Conservation (phyloP, 1,284 basidiomycete species). For the Athelia sp. region DNA sequence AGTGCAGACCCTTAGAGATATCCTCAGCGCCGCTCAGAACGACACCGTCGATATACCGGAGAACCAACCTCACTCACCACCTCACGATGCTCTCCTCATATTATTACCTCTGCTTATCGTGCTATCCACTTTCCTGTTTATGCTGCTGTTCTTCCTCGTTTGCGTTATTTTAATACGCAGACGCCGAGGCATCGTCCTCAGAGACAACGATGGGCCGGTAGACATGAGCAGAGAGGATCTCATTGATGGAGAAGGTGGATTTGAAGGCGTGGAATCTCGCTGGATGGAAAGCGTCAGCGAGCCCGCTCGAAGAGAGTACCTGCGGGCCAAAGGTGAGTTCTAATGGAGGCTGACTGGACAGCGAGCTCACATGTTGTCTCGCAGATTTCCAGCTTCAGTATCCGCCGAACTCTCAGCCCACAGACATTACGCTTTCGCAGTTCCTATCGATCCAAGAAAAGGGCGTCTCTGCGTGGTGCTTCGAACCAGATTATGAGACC, state of each 20-base stretch:
- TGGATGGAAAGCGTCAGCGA: slow-evolving; percentile 89
- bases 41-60: slow-evolving; percentile 17
- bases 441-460: slow-evolving; percentile 98
- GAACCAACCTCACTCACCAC: slow-evolving; percentile 23
- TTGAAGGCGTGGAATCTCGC: slow-evolving; percentile 85
- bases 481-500: slow-evolving; percentile 95
- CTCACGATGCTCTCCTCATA: slow-evolving; percentile 67
- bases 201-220: slow-evolving; percentile 87
- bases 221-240: slow-evolving; percentile 91
- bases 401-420: slow-evolving; percentile 87
- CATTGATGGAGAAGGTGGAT: slow-evolving; percentile 86
- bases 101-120: slow-evolving; percentile 90
- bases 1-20: slow-evolving; percentile 19
- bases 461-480: slow-evolving; percentile 95
- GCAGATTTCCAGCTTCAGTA: slow-evolving; percentile 90
- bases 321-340: slow-evolving; percentile 79
- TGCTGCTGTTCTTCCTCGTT: slow-evolving; percentile 85
- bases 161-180: slow-evolving; percentile 82
- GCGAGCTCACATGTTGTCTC: slow-evolving; percentile 3
- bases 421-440: slow-evolving; percentile 94
- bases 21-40: slow-evolving; percentile 13
- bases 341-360: slow-evolving; percentile 4
- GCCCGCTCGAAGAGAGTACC: slow-evolving; percentile 65
- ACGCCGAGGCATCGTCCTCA: slow-evolving; percentile 76
- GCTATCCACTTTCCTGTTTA: slow-evolving; percentile 87